Conservation (phyloP, 176 grass and related monocot species). For the Metroxylon sagu region DNA sequence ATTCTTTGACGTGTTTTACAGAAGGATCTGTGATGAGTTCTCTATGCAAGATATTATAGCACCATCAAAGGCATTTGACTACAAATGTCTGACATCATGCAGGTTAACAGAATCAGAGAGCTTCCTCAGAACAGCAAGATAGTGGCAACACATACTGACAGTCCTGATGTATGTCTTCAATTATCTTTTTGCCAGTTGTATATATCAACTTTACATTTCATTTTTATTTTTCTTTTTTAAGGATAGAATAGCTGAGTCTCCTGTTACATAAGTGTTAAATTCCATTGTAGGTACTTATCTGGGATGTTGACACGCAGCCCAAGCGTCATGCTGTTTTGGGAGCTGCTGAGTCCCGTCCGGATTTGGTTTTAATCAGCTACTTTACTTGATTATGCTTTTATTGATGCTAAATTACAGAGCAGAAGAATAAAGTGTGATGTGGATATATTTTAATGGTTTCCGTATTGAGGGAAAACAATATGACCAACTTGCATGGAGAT, state of each 20-base stretch:
- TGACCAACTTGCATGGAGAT: background rate
- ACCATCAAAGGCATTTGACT: no score
- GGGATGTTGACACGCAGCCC: constrained; percentile 87
- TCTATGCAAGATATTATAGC: no score
- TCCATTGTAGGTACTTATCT: constrained; percentile 71
- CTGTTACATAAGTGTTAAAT: background rate
- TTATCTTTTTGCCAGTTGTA: no score
- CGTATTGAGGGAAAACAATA: no score
- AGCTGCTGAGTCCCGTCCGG: constrained; percentile 64
- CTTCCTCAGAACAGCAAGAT: constrained; percentile 92
- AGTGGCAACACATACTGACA: constrained; percentile 91
- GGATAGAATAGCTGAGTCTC: no score
- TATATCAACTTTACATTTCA: no score
- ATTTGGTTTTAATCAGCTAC: constrained; percentile 38
- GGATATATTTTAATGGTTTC: no score
- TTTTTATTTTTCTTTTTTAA: no score
- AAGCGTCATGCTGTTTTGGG: constrained; percentile 67
- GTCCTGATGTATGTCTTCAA: constrained; percentile 59
- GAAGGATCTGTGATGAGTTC: background rate
- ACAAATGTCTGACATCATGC: constrained; percentile 2
- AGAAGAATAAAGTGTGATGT: no score
- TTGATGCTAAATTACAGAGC: background rate
- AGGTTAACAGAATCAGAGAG: constrained; percentile 98
- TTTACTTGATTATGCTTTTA: constrained; percentile 7
- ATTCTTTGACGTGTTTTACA: background rate